These are phyloP conservation scores for Tolypocladium cylindrosporum DNA, from an alignment of 2,329 filamentous ascomycete genomes.

Conservation along the genomic window DNA sequence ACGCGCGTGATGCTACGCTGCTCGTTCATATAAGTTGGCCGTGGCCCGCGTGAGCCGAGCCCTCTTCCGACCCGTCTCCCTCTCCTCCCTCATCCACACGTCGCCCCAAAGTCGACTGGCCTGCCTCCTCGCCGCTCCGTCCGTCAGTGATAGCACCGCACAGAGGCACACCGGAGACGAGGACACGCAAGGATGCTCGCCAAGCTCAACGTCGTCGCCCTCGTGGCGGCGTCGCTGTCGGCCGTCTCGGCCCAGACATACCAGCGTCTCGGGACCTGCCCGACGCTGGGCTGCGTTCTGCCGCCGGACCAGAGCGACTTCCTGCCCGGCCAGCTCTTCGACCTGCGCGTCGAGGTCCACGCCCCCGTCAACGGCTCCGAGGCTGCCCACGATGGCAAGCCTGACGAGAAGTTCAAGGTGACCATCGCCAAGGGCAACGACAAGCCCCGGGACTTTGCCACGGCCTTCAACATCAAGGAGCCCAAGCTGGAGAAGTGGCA, in stretches of 20 bases:
- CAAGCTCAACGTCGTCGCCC: conserved; percentile 24
- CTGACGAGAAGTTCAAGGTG: conserved; percentile 67
- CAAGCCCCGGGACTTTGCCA: conserved; percentile 41
- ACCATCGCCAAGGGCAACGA: conserved; percentile 58
- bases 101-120: background rate
- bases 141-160: background rate
- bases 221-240: conserved; percentile 23
- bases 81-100: background rate
- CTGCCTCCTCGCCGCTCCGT: background rate
- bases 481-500: conserved; percentile 70
- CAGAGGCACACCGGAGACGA: background rate
- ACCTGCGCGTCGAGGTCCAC: conserved; percentile 74
- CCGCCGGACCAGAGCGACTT: conserved; percentile 65
- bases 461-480: conserved; percentile 62
- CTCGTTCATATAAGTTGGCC: background rate
- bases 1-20: background rate
- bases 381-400: conserved; percentile 55
- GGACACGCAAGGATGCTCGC: conserved; percentile 18
- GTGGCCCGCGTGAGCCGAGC: background rate
- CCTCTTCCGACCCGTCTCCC: background rate
- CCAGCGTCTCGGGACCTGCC: conserved; percentile 49
- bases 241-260: conserved; percentile 45
- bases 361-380: conserved; percentile 75
- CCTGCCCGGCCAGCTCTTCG: conserved; percentile 73
- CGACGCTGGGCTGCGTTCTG: conserved; percentile 47